These are phyloP conservation scores for Pestalotiopsis fici DNA, from an alignment of 2,329 filamentous ascomycete species.

Conservation along the genomic window DNA sequence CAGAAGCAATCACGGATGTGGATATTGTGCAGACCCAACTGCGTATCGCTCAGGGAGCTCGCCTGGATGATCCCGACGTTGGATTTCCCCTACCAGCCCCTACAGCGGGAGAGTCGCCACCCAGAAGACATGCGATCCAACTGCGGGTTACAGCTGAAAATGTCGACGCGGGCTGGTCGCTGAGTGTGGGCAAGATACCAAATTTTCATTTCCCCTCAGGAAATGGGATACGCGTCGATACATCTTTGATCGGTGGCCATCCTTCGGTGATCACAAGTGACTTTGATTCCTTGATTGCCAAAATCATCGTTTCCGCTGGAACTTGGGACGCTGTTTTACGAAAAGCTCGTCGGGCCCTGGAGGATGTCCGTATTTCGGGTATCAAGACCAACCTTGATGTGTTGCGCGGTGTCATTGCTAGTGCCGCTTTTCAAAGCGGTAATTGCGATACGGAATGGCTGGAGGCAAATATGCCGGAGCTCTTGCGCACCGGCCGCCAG, in stretches of 20 bases:
- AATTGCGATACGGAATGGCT: constrained; percentile 60
- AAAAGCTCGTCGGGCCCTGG: constrained; percentile 56
- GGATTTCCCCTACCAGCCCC: constrained; percentile 29
- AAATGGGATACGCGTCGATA: constrained; percentile 59
- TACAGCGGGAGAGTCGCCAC: constrained; percentile 22
- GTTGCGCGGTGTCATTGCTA: constrained; percentile 52
- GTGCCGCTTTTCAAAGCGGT: constrained; percentile 48
- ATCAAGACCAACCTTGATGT: constrained; percentile 60
- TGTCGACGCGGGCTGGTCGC: constrained; percentile 49
- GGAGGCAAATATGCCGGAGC: constrained; percentile 42
- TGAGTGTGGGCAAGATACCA: constrained; percentile 61
- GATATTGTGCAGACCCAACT: constrained; percentile 59
- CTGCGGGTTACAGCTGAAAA: constrained; percentile 60
- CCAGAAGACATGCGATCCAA: constrained; percentile 50
- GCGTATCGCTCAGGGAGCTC: constrained; percentile 50
- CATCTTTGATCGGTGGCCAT: constrained; percentile 45
- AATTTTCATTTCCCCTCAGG: constrained; percentile 56
- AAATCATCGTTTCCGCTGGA: constrained; percentile 56
- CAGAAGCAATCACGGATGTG: constrained; percentile 52
- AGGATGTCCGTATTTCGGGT: constrained; percentile 55
- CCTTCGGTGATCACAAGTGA: constrained; percentile 50
- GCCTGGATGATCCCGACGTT: constrained; percentile 36
- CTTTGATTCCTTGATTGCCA: constrained; percentile 61
- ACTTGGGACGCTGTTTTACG: constrained; percentile 51
- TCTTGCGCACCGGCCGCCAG: constrained; percentile 24